A percentile compares a stretch with the other conserved stretches of the same genome.
These are phyloP conservation scores for Aspergillus japonicus DNA, from an alignment of 2,329 filamentous ascomycete species.

Conservation along the genomic window DNA sequence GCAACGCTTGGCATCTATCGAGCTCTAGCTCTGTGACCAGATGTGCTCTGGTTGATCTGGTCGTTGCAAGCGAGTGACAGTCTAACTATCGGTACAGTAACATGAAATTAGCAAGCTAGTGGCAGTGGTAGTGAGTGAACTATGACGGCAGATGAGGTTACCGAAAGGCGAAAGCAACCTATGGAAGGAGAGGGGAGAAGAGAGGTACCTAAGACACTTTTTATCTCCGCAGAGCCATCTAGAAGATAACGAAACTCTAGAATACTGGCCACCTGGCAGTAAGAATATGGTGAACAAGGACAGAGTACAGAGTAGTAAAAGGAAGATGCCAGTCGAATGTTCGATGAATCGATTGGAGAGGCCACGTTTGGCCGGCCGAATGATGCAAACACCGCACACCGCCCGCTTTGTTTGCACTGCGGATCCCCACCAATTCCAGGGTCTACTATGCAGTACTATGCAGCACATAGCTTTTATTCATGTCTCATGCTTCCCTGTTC, in stretches of 20 bases:
- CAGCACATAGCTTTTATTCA: not conserved
- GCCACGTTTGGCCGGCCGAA: conserved; percentile 23
- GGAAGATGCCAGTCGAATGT: conserved; percentile 8
- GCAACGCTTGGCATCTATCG: not conserved
- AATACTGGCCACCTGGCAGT: conserved; percentile 35
- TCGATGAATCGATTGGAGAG: conserved; percentile 14
- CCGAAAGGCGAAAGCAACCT: not conserved
- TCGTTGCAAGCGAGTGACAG: not conserved
- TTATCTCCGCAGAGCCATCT: conserved; percentile 27
- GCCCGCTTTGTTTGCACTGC: conserved; percentile 19
- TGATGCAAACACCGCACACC: conserved; percentile 11
- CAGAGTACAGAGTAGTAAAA: conserved; percentile 9
- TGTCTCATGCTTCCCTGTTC: not conserved
- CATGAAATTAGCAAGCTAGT: not conserved
- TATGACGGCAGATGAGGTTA: not conserved
- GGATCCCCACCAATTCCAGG: conserved; percentile 5
- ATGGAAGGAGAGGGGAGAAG: not conserved
- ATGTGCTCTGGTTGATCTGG: not conserved
- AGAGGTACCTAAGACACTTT: not conserved
- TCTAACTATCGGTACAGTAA: not conserved
- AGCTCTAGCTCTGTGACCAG: not conserved
- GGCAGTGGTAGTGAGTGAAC: not conserved
- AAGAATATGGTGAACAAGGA: conserved; percentile 17
- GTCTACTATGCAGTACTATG: not conserved
- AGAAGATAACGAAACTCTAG: conserved; percentile 25